Base-by-base conservation (phyloP, 2,329 filamentous ascomycete genomes). In the Cercospora nicotianae region DNA sequence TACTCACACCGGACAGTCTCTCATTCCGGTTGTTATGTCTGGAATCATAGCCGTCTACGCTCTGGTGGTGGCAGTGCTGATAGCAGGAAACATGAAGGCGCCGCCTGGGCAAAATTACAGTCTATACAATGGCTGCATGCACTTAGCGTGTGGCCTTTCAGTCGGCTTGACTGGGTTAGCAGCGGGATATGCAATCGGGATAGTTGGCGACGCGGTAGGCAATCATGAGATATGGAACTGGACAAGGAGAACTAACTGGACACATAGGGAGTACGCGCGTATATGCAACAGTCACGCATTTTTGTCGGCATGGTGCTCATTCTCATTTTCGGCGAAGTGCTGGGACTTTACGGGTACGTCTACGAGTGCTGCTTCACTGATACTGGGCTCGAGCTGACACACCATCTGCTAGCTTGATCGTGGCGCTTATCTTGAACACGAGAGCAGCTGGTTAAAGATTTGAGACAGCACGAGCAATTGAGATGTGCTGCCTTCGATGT, bases 251-350 rank as follows among this genome's bases (percentile, higher is more conserved):
- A 59, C 59, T 63, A 55, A 67, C 26, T 55, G 51, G 30, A 59
- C 39, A 36, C 28, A 67, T 64, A 87, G 86, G 88, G 95, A 69
- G 94, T 98, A 63, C 89, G 95, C 75, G 90, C 93, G 66, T 98
- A 96, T 83, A 97, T 99, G 93, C 89, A 93, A 77, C 95, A 99
- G 81, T 96, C 92, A 60, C 88, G 94, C 71, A 91, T 99, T 73
- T 99, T 97, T 75, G 95, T 99, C 60, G 95, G 95, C 80, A 98
- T 98, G 95, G 94, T 99, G 58, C 83, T 99, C 76, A 98, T 98
- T 74, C 87, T 98, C 71, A 99, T 99, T 87, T 99, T 99, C 79
- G 95, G 93, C 66, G 95, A 99, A 85, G 95, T 99, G 18, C 80
- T 99, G 79, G 95, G 95, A 80, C 89, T 99, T 33, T 99, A 99